Percentiles rank a stretch among this genome's conserved stretches.
phyloP scores from a whole-genome alignment of 495 filamentous ascomycete species.

The Penicillium atrosanguineum region DNA sequence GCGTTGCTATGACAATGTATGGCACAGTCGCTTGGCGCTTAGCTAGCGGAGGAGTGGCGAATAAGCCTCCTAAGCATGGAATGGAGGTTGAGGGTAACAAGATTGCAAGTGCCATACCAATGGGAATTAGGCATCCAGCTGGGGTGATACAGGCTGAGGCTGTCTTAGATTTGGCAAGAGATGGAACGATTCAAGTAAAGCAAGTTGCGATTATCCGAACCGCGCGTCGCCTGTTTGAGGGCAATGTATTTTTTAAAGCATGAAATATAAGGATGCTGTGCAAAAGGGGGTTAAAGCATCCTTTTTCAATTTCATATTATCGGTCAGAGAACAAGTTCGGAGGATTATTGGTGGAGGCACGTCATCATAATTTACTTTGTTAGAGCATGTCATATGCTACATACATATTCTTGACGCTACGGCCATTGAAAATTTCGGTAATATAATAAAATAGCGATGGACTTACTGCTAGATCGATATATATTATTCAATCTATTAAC shows the following conservation, averaged over 20 bases:
- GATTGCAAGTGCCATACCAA: conserved; percentile 5
- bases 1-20: conserved; percentile 21
- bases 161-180: conserved; percentile 3
- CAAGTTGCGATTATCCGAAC: conserved; percentile 30
- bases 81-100: conserved; percentile 12
- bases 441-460: no score
- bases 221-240: conserved; percentile 17
- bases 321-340: no score
- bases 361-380: no score
- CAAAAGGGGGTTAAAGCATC: no score
- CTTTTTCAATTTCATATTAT: no score
- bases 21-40: conserved; percentile 29
- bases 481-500: no score
- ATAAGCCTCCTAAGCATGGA: conserved; percentile 13
- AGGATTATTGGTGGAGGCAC: no score
- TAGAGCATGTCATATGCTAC: no score
- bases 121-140: conserved; percentile 17
- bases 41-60: neutral
- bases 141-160: conserved; percentile 12
- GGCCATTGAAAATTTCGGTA: no score
- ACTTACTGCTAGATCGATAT: no score
- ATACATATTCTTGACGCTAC: no score
- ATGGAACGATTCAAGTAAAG: conserved; percentile 13
- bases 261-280: no score
- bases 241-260: conserved; percentile 19